These are phyloP conservation scores for Salvia miltiorrhiza DNA, from an alignment of 257 asterid species.

Conservation along the genomic window DNA sequence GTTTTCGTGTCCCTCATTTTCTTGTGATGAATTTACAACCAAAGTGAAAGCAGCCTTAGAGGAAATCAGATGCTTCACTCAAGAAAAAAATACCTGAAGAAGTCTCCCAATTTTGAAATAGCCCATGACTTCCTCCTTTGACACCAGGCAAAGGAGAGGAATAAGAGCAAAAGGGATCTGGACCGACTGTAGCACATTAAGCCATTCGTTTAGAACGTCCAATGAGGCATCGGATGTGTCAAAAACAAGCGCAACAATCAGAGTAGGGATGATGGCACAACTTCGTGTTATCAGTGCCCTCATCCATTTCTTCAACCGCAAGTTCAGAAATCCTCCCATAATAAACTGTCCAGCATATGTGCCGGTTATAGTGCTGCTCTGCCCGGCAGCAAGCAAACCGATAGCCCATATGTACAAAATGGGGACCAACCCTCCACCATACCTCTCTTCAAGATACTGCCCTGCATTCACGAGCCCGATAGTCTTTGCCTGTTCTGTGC, in stretches of 20 bases:
- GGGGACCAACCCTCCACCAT: conserved; percentile 71
- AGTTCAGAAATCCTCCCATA: conserved; percentile 73
- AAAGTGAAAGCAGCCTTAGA: no score
- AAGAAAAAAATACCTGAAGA: conserved; percentile 47
- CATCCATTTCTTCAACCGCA: conserved; percentile 69
- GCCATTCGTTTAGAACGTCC: conserved; percentile 80
- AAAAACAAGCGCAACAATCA: conserved; percentile 65
- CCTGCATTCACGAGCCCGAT: conserved; percentile 82
- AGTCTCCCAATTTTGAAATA: conserved; percentile 59
- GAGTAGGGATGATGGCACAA: conserved; percentile 71
- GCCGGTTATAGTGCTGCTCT: conserved; percentile 82
- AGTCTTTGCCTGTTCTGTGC: conserved; percentile 53
- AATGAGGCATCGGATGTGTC: conserved; percentile 59
- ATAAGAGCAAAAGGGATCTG: conserved; percentile 83
- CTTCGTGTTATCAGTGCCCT: conserved; percentile 75
- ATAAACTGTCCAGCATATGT: conserved; percentile 82
- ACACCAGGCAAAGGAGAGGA: conserved; percentile 70
- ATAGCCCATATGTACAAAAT: conserved; percentile 78
- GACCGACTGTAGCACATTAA: conserved; percentile 71
- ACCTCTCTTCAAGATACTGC: conserved; percentile 66
- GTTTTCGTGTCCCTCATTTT: no score
- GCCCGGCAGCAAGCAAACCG: conserved; percentile 77
- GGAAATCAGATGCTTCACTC: background rate
- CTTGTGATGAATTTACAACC: no score
- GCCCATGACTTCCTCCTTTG: conserved; percentile 86